Percentiles rank a stretch among this genome's conserved stretches.
Conservation (phyloP, 148 eudicot genomes). For the Rhododendron kiyosumense region DNA sequence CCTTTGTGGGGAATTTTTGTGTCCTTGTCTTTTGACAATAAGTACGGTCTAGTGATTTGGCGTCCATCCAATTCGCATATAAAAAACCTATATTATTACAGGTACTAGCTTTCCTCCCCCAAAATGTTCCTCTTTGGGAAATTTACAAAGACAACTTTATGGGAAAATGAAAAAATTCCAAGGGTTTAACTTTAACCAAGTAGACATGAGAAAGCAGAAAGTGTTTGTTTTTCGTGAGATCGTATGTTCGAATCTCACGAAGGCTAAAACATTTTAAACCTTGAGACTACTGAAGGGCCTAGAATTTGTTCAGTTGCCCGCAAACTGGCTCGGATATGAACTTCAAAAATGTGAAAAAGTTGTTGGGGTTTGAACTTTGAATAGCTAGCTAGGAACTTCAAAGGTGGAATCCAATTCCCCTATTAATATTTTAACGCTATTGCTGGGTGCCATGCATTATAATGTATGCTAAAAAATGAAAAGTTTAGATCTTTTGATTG, state of each 20-base stretch:
- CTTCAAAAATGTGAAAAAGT: too few relatives aligned
- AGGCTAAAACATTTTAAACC: too few relatives aligned
- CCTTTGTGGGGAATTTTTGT: not conserved
- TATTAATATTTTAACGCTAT: not conserved
- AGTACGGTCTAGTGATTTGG: not conserved
- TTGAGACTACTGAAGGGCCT: too few relatives aligned
- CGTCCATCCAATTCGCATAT: not conserved
- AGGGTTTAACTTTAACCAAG: too few relatives aligned
- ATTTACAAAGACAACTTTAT: not conserved
- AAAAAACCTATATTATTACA: not conserved
- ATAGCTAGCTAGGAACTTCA: not conserved
- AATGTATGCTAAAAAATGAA: not conserved
- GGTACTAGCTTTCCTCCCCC: not conserved
- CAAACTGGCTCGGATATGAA: too few relatives aligned
- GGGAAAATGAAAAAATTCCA: too few relatives aligned
- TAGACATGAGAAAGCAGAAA: too few relatives aligned
- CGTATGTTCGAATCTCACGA: too few relatives aligned
- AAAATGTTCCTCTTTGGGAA: not conserved
- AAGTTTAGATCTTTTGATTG: not conserved
- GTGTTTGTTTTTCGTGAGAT: too few relatives aligned
- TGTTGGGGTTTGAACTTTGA: not conserved
- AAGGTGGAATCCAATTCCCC: slow-evolving; percentile 6
- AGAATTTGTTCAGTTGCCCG: too few relatives aligned
- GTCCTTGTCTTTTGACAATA: not conserved
- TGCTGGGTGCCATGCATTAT: not conserved